A percentile compares a stretch with the other conserved stretches of the same genome.
Conservation (phyloP, 2,329 filamentous ascomycete species). For the Ceratocystis diversiconidia region DNA sequence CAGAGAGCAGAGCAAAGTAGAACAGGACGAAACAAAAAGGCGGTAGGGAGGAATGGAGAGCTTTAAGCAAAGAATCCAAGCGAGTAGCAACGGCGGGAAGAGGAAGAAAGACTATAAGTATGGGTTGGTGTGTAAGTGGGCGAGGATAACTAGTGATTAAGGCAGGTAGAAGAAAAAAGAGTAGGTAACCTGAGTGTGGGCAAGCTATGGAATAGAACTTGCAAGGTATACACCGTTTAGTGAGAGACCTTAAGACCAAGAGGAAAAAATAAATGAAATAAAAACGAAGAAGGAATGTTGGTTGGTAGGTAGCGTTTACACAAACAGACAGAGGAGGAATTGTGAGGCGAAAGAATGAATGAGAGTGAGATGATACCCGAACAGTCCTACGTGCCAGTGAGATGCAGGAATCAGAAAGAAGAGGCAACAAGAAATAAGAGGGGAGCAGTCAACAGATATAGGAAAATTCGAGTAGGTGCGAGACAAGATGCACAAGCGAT, state of each 20-base stretch:
- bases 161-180: too few species aligned
- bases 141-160: neutral
- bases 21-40: neutral
- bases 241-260: neutral
- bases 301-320: neutral
- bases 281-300: slow-evolving; percentile 9
- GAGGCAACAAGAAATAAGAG: slow-evolving; percentile 6
- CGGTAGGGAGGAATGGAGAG: slow-evolving; percentile 5
- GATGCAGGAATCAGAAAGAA: slow-evolving; percentile 9
- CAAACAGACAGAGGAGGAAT: slow-evolving; percentile 6
- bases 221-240: neutral
- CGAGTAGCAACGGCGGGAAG: neutral
- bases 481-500: slow-evolving; percentile 1
- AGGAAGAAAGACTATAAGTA: neutral
- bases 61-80: slow-evolving; percentile 5
- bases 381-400: slow-evolving; percentile 13
- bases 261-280: slow-evolving; percentile 4
- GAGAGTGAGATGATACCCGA: slow-evolving; percentile 10
- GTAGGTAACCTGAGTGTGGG: neutral
- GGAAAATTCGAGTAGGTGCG: neutral
- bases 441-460: slow-evolving; percentile 11
- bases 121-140: neutral
- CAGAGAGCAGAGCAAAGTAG: neutral
- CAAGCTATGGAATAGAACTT: neutral
- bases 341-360: slow-evolving; percentile 12